A percentile compares a stretch with the other conserved stretches of the same genome.
Evolutionary conservation across 768 basidiomycete species (phyloP).

Genomic region (Mycena pura): DNA sequence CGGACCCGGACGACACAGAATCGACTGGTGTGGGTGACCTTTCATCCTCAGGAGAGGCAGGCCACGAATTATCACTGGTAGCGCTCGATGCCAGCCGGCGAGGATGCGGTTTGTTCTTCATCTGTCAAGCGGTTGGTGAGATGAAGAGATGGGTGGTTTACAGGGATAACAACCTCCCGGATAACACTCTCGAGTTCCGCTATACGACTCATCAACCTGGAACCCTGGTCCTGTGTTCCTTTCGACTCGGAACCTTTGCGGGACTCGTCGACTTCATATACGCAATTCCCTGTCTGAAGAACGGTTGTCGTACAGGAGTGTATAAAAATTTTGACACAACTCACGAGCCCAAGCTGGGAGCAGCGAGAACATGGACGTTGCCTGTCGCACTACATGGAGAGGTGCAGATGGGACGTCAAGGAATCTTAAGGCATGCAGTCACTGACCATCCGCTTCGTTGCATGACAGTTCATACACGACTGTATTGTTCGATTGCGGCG

Average conservation of each 20-base stretch:
- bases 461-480: constrained; percentile 60
- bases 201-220: constrained; percentile 59
- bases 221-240: constrained; percentile 50
- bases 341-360: constrained; percentile 21
- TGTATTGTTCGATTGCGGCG: constrained; percentile 60
- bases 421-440: not conserved
- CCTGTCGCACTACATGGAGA: constrained; percentile 47
- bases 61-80: too few species aligned
- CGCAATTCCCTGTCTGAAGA: constrained; percentile 61
- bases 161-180: constrained; percentile 46
- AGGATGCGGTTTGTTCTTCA: constrained; percentile 62
- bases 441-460: constrained; percentile 60
- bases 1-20: not conserved
- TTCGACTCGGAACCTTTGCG: too few species aligned
- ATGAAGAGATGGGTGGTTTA: too few species aligned
- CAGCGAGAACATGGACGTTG: constrained; percentile 48
- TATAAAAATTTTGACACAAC: not conserved
- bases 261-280: constrained; percentile 67
- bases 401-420: not conserved
- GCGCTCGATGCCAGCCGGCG: constrained; percentile 53
- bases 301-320: not conserved
- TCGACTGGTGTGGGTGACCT: not conserved
- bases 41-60: constrained; percentile 15
- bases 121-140: constrained; percentile 32
- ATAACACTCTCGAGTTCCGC: constrained; percentile 69